phyloP scores from a whole-genome alignment of 1,284 basidiomycete genomes.

The Quambalaria eucalypti region DNA sequence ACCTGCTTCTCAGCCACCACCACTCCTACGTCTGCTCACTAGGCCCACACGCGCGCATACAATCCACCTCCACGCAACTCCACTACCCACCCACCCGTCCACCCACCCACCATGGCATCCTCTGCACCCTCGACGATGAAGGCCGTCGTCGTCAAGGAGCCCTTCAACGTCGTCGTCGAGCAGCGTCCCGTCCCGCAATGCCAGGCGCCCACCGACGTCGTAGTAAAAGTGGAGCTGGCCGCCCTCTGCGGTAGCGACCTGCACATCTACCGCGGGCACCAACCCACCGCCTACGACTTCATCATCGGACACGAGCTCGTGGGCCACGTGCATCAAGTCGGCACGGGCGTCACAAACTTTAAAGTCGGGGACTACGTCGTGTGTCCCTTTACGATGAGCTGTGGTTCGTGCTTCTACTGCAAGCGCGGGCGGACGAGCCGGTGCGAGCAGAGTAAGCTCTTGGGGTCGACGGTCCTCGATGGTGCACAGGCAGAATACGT shows the following conservation, averaged over 20 bases:
- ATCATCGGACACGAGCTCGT: conserved; percentile 70
- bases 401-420: conserved; percentile 57
- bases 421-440: conserved; percentile 66
- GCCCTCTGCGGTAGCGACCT: conserved; percentile 75
- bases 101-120: not conserved
- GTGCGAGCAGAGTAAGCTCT: conserved; percentile 60
- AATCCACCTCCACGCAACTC: no score
- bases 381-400: conserved; percentile 73
- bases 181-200: conserved; percentile 32
- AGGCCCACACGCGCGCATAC: no score
- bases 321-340: conserved; percentile 66
- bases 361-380: conserved; percentile 74
- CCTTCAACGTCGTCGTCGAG: conserved; percentile 29
- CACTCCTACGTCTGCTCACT: no score
- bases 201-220: conserved; percentile 23
- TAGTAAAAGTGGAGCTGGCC: conserved; percentile 45
- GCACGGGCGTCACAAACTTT: conserved; percentile 59
- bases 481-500: conserved; percentile 83
- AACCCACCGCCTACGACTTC: conserved; percentile 17
- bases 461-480: conserved; percentile 64
- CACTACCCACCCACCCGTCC: no score
- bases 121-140: conserved; percentile 24
- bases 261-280: conserved; percentile 59
- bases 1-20: no score
- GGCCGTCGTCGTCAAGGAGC: conserved; percentile 34